These are phyloP conservation scores for Trametes maxima DNA, from an alignment of 768 basidiomycete genomes.

Conservation along the genomic window DNA sequence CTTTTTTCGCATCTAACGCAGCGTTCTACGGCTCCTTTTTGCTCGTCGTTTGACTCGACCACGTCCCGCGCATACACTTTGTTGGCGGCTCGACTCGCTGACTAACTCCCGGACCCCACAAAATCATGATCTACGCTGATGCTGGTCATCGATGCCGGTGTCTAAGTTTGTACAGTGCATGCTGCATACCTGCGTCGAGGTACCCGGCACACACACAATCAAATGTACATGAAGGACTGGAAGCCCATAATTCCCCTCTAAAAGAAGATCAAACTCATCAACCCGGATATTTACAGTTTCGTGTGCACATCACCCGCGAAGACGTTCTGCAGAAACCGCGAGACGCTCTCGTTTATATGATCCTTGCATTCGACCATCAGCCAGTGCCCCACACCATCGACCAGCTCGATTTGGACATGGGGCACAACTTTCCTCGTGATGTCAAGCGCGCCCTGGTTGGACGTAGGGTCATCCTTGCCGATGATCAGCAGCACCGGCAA, in stretches of 20 bases:
- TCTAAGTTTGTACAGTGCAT: not conserved
- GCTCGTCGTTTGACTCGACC: slow-evolving; percentile 1
- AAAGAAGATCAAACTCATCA: too few species aligned
- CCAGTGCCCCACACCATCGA: slow-evolving; percentile 70
- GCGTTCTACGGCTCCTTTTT: not conserved
- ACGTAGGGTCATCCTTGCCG: slow-evolving; percentile 57
- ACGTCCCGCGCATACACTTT: not conserved
- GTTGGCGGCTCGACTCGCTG: not conserved
- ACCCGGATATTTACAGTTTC: slow-evolving; percentile 4
- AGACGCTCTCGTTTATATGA: slow-evolving; percentile 44
- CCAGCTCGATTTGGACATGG: slow-evolving; percentile 49
- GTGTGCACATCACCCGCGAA: slow-evolving; percentile 1
- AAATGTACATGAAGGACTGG: not conserved
- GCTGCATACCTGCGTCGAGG: too few species aligned
- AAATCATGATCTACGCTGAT: not conserved
- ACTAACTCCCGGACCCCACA: not conserved
- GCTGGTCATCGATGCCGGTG: not conserved
- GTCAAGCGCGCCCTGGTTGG: slow-evolving; percentile 42
- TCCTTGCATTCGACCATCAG: slow-evolving; percentile 64
- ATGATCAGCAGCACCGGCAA: slow-evolving; percentile 65
- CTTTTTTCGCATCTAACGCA: not conserved
- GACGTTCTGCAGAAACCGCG: slow-evolving; percentile 7
- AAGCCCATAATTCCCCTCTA: not conserved
- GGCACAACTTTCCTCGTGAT: slow-evolving; percentile 54
- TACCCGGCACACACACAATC: not conserved